Base-by-base conservation (phyloP, 352 stramenopile species). In the Plasmopara muralis region DNA sequence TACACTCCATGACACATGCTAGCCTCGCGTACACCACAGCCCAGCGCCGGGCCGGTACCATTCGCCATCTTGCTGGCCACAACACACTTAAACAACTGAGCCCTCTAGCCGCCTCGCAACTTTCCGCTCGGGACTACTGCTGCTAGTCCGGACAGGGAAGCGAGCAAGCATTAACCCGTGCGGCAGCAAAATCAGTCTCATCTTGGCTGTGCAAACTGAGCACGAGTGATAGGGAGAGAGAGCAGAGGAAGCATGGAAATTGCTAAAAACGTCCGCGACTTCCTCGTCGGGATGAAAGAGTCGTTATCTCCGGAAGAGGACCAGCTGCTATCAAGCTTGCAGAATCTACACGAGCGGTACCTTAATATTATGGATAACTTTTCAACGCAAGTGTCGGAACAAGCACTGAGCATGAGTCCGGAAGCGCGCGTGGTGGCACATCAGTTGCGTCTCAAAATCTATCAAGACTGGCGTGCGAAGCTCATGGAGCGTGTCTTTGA, bases 221-320 rank as follows among this genome's bases (percentile, higher is more conserved):
- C 47, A 46, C 40, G 41, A 51, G 30, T 57, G 52, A 63, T 52
- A 67, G 57, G 48, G 34, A 60, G 45, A 44, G 42, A 51, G 40
- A 58, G 41, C 49, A 47, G 40, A 58, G 41, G 41, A 57, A 47
- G 39, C 7, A 91, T 91, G 81, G 81, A 91, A 57, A 88, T 91
- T 60, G 76, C 81, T 20, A 83, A 76, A 57, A 85, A 91, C 53
- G 81, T 91, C 14, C 68, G 72, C 15, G 81, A 91, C 53, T 83
- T 91, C 56, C 66, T 91, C 34, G 80, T 91, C 38, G 80, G 77
- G 25, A 85, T 90, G 73, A 85, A 86, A 49, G 79, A 90, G 50
- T 65, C 72, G 30, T 55, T 81, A 49, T 79, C 76, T n/a, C 63
- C 70, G 7, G 77, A 87, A 55, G 78, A 91, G 50, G 76, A 91